A percentile compares a stretch with the other conserved stretches of the same genome.
These are phyloP conservation scores for Zoysia japonica DNA, from an alignment of 176 grass and related monocot genomes.

Conservation along the genomic window DNA sequence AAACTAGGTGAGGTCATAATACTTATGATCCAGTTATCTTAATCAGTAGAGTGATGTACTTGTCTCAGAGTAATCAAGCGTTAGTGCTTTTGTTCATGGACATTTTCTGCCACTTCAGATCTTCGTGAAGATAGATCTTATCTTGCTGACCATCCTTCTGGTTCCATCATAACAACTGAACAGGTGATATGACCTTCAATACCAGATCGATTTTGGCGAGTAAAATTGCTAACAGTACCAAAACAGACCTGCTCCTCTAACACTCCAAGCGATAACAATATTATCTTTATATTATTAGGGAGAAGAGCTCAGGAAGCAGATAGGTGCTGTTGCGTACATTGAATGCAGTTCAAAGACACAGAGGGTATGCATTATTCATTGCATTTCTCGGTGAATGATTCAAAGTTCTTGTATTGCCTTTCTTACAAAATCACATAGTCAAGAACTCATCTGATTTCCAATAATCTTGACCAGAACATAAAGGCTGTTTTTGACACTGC, in stretches of 20 bases:
- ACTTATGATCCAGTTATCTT: background rate
- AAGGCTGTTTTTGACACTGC: conserved; percentile 79
- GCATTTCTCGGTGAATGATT: background rate
- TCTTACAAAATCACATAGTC: background rate
- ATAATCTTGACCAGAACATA: conserved; percentile 49
- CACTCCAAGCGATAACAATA: background rate
- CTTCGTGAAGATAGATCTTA: conserved; percentile 71
- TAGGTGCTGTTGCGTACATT: conserved; percentile 67
- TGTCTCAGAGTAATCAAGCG: background rate
- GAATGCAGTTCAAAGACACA: conserved; percentile 91
- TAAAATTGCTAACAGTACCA: background rate
- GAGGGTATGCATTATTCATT: conserved; percentile 37
- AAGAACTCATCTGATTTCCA: conserved; percentile 5
- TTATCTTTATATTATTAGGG: conserved; percentile 53
- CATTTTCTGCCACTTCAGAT: conserved; percentile 41
- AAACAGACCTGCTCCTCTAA: background rate
- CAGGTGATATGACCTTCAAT: conserved; percentile 42
- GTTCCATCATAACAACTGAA: conserved; percentile 62
- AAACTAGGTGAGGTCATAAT: conserved; percentile 59
- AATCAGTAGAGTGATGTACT: background rate
- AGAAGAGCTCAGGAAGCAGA: conserved; percentile 66
- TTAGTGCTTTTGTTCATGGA: background rate
- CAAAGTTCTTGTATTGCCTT: no score
- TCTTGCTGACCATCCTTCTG: conserved; percentile 61
- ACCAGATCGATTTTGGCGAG: background rate